Evolutionary conservation across 192 early-diverging fungal species (phyloP).

Genomic region (Coemansia aciculifera): DNA sequence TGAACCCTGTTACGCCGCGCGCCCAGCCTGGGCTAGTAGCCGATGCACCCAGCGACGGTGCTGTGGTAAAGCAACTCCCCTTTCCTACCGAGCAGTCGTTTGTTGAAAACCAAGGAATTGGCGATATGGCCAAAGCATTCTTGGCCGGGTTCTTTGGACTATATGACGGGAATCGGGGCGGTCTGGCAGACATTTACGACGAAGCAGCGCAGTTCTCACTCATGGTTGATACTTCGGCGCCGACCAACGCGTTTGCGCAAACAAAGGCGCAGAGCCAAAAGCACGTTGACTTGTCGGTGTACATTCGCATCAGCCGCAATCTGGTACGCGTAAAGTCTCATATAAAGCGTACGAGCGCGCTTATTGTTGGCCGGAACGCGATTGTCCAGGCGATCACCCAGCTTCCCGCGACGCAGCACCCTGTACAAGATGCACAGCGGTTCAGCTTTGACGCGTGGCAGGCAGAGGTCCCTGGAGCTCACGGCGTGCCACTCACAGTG

Average conservation of each 20-base stretch:
- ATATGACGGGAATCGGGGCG: conserved; percentile 40
- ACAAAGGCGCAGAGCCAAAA: conserved; percentile 41
- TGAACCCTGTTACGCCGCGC: conserved; percentile 39
- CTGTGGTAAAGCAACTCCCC: conserved; percentile 24
- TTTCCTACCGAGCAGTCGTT: conserved; percentile 40
- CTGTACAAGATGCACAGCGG: conserved; percentile 42
- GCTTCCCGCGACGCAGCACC: conserved; percentile 45
- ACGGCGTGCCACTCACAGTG: conserved; percentile 14
- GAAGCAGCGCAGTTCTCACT: conserved; percentile 36
- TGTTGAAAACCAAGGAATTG: conserved; percentile 38
- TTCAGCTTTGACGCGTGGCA: conserved; percentile 54
- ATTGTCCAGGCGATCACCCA: conserved; percentile 29
- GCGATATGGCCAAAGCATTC: conserved; percentile 37
- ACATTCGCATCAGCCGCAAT: conserved; percentile 48
- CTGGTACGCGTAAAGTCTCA: conserved; percentile 33
- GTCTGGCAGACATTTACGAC: conserved; percentile 43
- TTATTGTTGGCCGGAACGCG: conserved; percentile 29
- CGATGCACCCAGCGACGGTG: neutral
- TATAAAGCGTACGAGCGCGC: conserved; percentile 31
- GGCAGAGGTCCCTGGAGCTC: conserved; percentile 16
- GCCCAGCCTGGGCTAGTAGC: conserved; percentile 18
- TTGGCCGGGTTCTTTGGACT: conserved; percentile 43
- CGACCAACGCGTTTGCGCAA: conserved; percentile 41
- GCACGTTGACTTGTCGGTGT: conserved; percentile 39
- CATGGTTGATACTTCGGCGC: conserved; percentile 46